phyloP scores from a whole-genome alignment of 805 yeast genomes.

The Isabelozyma pseudorhagii region DNA sequence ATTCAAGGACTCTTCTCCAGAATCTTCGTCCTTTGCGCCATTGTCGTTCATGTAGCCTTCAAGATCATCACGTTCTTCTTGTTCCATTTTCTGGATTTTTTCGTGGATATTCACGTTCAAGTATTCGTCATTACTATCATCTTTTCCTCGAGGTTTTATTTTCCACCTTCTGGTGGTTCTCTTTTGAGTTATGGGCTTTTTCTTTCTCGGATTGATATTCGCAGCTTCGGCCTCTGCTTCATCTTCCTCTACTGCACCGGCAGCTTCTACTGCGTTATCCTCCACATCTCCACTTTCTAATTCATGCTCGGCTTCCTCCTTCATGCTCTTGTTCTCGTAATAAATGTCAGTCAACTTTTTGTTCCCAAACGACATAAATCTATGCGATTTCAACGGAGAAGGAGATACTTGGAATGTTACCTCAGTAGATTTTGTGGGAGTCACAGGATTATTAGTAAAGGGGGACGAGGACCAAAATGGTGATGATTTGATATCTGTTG shows the following conservation, averaged over 20 bases:
- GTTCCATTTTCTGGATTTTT: conserved; percentile 33
- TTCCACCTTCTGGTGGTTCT: conserved; percentile 51
- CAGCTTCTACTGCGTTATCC: background rate
- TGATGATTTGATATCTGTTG: background rate
- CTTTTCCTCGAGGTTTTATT: conserved; percentile 36
- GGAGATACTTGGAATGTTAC: conserved; percentile 41
- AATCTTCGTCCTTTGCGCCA: conserved; percentile 13
- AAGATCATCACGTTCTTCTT: conserved; percentile 16
- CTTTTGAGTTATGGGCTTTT: conserved; percentile 45
- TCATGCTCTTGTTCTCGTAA: conserved; percentile 41
- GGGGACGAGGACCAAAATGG: conserved; percentile 1
- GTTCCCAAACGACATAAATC: conserved; percentile 19
- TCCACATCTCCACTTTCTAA: conserved; percentile 11
- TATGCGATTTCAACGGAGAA: conserved; percentile 39
- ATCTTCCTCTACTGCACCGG: background rate
- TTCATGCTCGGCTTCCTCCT: conserved; percentile 11
- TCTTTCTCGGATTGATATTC: conserved; percentile 12
- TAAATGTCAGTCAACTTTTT: conserved; percentile 43
- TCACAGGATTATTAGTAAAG: conserved; percentile 1
- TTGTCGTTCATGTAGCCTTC: conserved; percentile 20
- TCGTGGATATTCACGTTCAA: conserved; percentile 42
- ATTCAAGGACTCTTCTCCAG: conserved; percentile 7
- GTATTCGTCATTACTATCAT: conserved; percentile 19
- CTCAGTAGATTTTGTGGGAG: conserved; percentile 11
- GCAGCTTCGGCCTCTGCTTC: conserved; percentile 7